Base-by-base conservation (phyloP, 345 rosid species). In the Raphanus sativus region DNA sequence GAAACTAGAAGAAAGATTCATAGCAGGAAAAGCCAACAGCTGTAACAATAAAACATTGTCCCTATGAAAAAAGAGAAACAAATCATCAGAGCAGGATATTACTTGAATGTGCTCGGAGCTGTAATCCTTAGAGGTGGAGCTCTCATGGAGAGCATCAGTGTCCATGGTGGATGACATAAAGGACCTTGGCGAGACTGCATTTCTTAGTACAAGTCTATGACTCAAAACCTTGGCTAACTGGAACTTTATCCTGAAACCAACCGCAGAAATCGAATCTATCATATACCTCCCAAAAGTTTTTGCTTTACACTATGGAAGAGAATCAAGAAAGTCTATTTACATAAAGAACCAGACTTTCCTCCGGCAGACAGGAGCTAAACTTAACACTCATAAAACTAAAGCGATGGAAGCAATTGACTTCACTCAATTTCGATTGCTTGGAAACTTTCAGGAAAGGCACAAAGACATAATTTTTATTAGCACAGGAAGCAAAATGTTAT, bases 91-190 rank as follows among this genome's bases (percentile, higher is more conserved):
- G 7, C 2, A 54, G 74, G 58, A 65, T 21, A 69, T 70, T 59
- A 88, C 98, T 91, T 94, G 98, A 80, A 94, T 94, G 83, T 94
- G 98, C 78, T 90, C 94, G 16, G 98, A 89, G 62, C 93, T 86
- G 69, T 94, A 94, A 80, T 80, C 83, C 67, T 84, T 87, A 0
- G 94, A 89, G 81, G 77, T 81, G 11, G 83, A 73, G 38, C 75
- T 84, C 75, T 85, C 97, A 73, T 88, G 74, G 52, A 83, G 62
- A 33, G 89, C 73, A 24, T 91, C 97, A 15, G 93, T 83, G 54
- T 84, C 66, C 65, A 85, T 65, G 52, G 76, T 82, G 9, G 97
- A 83, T 3, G 98, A 88, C 91, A 88, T 82, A 70, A 92, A 92
- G 8, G 97, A 89, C 79, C 83, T 89, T 2, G 86, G 80, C 6